Evolutionary conservation across 2,329 filamentous ascomycete genomes (phyloP), one percentile per base, ranked within the genome.

Genomic region (Ascochyta lentis): DNA sequence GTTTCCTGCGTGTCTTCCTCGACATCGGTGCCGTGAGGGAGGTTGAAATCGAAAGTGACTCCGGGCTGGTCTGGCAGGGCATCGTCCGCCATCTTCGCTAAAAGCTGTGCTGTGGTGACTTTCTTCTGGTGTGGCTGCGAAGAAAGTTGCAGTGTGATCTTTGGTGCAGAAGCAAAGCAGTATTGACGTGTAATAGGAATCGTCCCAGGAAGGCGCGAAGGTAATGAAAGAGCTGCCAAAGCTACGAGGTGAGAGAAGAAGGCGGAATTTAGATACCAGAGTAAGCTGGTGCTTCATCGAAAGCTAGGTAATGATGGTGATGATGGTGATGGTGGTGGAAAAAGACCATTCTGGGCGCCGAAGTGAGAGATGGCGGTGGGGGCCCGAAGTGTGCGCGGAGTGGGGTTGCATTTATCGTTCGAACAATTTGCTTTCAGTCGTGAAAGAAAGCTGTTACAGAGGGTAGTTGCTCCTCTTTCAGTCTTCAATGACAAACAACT

Each of bases 31-130:
- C 46, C 56, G 16, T 60, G 54, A 2, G 58, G 56, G n/a, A 66
- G 54, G 15, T 55, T 49, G 15, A 59, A 59, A 10, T 63, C 60
- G 29, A 64, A 55, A 2, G 59, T 49, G 22, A 47, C 38, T 0
- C 59, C 50, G 3, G 51, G 41, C 6, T 8, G 26, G 0, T 39
- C 27, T 6, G 53, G 54, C 27, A 53, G 47, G 23, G 6, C 27
- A 0, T 49, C 43, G 5, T 46, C 48, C 6, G 23, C 16, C 42
- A 49, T 59, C 5, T 9, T 43, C 2, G 26, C 4, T 23, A 16
- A 42, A 15, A 23, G 22, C 6, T n/a, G 40, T 42, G 12, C 7
- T 16, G 40, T 4, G n/a, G 40, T 26, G 6, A 9, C 5, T 9
- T 6, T 27, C 13, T 35, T 16, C 15, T 16, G 15, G n/a, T 4